Conservation (phyloP, 139 green algal genomes). For the Auxenochlorella pyrenoidosa region DNA sequence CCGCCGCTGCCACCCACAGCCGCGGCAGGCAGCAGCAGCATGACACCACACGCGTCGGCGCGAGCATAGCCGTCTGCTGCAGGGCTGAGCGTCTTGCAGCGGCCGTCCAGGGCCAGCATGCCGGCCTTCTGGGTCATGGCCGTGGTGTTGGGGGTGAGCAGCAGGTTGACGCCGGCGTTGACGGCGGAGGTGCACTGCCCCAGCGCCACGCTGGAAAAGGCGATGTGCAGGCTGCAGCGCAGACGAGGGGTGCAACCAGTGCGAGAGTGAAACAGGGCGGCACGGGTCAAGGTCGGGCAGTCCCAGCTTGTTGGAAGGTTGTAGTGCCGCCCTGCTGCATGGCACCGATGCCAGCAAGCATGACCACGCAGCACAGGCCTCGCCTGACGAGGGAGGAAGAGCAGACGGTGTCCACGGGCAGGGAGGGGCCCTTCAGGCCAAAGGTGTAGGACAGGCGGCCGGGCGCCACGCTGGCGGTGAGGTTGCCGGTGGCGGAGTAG, state of each 20-base stretch:
- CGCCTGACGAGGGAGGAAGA: slow-evolving; percentile 66
- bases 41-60: slow-evolving; percentile 51
- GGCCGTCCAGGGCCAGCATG: slow-evolving; percentile 82
- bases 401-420: slow-evolving; percentile 63
- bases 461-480: slow-evolving; percentile 73
- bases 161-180: slow-evolving; percentile 80
- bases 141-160: slow-evolving; percentile 74
- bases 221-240: slow-evolving; percentile 25
- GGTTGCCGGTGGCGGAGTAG: slow-evolving; percentile 81
- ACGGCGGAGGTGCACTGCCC: slow-evolving; percentile 45
- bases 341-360: too few relatives aligned
- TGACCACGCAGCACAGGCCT: neutral
- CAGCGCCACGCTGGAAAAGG: slow-evolving; percentile 69
- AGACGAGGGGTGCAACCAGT: neutral
- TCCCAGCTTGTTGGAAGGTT: too few relatives aligned
- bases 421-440: slow-evolving; percentile 64
- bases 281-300: too few relatives aligned
- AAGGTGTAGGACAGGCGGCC: slow-evolving; percentile 75
- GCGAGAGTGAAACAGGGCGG: too few relatives aligned
- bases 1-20: neutral
- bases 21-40: slow-evolving; percentile 42
- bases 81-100: slow-evolving; percentile 87
- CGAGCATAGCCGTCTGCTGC: slow-evolving; percentile 65
- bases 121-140: slow-evolving; percentile 78
- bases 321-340: too few relatives aligned